A percentile compares a stretch with the other conserved stretches of the same genome.
Conservation (phyloP, 2,329 filamentous ascomycete genomes). For the Diaporthe capsici region DNA sequence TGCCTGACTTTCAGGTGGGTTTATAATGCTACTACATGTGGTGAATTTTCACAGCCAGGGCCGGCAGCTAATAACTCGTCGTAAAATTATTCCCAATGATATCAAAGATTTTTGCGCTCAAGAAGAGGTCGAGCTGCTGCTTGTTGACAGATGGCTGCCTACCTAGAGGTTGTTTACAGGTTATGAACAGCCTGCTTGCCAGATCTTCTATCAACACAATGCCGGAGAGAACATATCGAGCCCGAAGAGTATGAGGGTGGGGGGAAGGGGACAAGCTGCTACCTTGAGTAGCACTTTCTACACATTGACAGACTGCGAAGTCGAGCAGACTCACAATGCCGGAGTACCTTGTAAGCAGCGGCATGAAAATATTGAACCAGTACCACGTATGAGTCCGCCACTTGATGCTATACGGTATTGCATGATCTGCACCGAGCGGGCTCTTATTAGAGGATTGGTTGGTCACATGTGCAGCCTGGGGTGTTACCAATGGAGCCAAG, state of each 20-base stretch:
- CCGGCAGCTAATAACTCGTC: no score
- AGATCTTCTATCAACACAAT: no score
- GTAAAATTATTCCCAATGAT: no score
- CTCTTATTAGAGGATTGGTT: background rate
- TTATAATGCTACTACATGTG: no score
- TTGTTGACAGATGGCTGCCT: no score
- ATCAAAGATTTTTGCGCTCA: no score
- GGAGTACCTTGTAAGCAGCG: background rate
- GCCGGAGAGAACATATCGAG: background rate
- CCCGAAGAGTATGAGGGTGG: background rate
- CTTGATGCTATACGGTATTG: background rate
- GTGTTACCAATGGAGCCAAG: background rate
- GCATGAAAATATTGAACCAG: background rate
- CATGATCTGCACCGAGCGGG: background rate
- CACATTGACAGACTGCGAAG: background rate
- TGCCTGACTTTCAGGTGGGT: no score
- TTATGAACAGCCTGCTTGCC: background rate
- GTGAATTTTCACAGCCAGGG: no score
- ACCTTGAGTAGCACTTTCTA: background rate
- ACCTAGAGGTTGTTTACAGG: background rate
- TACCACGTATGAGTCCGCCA: background rate
- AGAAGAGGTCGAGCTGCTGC: no score
- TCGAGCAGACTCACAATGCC: background rate
- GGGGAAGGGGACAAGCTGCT: background rate
- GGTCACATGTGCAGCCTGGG: background rate